phyloP scores from a whole-genome alignment of 179 eudicot species.

The Drosera spatulata region DNA sequence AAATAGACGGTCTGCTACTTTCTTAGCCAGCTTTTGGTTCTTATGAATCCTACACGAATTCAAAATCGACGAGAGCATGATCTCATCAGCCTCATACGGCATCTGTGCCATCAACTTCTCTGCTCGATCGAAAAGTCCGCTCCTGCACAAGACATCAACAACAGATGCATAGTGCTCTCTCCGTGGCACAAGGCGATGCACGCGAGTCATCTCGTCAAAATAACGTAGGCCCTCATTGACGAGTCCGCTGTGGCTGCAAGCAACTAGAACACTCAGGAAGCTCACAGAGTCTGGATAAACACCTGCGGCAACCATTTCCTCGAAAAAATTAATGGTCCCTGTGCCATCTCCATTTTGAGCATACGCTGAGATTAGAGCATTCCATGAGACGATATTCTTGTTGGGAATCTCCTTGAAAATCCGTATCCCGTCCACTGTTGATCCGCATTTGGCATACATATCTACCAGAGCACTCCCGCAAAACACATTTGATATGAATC shows the following conservation, averaged over 20 bases:
- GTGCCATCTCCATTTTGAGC: conserved; percentile 80
- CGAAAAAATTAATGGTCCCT: conserved; percentile 42
- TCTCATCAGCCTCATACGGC: conserved; percentile 70
- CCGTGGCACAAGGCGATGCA: conserved; percentile 39
- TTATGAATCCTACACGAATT: conserved; percentile 76
- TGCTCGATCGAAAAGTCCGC: conserved; percentile 52
- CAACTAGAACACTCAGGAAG: conserved; percentile 58
- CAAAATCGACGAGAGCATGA: conserved; percentile 68
- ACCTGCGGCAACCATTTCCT: conserved; percentile 48
- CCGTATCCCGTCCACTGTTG: conserved; percentile 35
- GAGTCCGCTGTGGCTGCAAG: conserved; percentile 82
- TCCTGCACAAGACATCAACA: conserved; percentile 64
- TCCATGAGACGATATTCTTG: conserved; percentile 72
- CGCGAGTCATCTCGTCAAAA: conserved; percentile 44
- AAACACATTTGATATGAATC: conserved; percentile 51
- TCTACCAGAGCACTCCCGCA: conserved; percentile 75
- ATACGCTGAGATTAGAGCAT: conserved; percentile 77
- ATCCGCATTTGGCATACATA: conserved; percentile 95
- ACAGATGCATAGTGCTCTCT: conserved; percentile 68
- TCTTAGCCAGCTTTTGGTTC: conserved; percentile 57
- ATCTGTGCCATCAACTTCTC: conserved; percentile 48
- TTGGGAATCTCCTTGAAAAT: conserved; percentile 63
- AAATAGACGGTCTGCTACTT: conserved; percentile 53
- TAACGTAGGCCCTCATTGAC: conserved; percentile 52
- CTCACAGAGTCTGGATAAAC: conserved; percentile 62